Percentiles rank a stretch among this genome's conserved stretches.
Conservation (phyloP, 352 stramenopile species). For the Phytopythium cucurbitacearum region DNA sequence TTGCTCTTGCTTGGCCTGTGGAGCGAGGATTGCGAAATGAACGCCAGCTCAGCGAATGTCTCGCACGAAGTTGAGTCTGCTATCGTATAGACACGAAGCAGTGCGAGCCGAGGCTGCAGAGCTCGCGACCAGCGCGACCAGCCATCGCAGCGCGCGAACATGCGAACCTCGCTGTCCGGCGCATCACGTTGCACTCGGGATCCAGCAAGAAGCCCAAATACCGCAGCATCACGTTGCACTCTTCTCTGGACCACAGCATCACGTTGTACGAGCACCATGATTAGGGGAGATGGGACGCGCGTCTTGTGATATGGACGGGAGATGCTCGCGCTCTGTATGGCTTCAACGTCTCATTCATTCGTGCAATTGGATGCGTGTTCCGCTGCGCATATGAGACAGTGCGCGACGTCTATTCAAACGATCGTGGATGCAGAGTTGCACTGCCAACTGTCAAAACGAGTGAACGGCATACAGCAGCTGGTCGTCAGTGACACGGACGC, state of each 20-base stretch:
- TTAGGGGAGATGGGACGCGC: not conserved
- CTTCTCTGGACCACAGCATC: slow-evolving; percentile 2
- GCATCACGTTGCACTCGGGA: slow-evolving; percentile 5
- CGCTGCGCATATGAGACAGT: not conserved
- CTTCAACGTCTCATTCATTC: not conserved
- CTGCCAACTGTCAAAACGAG: too few species aligned
- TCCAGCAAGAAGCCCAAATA: not conserved
- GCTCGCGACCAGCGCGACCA: too few species aligned
- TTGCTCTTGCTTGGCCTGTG: not conserved
- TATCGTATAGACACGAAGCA: not conserved
- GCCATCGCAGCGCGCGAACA: too few species aligned
- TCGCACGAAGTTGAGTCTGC: not conserved
- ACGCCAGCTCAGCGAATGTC: not conserved
- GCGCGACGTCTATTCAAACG: not conserved
- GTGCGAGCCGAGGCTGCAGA: not conserved
- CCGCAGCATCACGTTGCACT: slow-evolving; percentile 6
- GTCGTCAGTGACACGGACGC: too few species aligned
- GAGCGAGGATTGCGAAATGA: not conserved
- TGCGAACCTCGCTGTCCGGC: not conserved
- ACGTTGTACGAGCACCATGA: not conserved
- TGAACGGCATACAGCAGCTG: too few species aligned
- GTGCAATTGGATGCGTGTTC: not conserved
- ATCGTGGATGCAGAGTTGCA: too few species aligned
- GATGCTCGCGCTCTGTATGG: not conserved
- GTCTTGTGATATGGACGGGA: not conserved